Evolutionary conservation across 768 basidiomycete genomes (phyloP), one percentile per base, ranked within the genome.

Genomic region (Lactifluus volemus): DNA sequence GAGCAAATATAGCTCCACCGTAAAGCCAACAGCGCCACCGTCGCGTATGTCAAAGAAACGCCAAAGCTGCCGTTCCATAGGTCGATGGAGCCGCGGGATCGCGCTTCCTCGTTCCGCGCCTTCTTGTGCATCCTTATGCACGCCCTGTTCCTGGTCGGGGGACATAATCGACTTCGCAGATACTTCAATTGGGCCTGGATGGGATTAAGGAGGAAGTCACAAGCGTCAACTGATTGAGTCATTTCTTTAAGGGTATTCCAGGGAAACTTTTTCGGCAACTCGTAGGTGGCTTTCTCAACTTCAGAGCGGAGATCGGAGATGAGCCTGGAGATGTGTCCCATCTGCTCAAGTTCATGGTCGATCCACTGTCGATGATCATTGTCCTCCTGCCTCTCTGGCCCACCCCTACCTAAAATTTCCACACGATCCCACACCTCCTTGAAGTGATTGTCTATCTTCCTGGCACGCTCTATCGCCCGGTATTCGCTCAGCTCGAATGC

Each of bases 391-490:
- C 25, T 25, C 25, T 25, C 25, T 25, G 25, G 1, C 25, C 25
- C 25, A 25, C 25, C 25, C 25, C 25, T 25, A 25, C 25, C 25
- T 25, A 25, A 25, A 25, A 2, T 25, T 25, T 25, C 25, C 25
- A 2, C 25, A 25, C 25, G 9, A 34, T 11, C n/a, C 60, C 56
- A 65, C 6, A 55, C 60, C 9, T 15, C 44, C 34, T 29, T 29
- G 17, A 61, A 47, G 41, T 21, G 45, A 30, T 51, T 38, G 56
- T 65, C 63, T 5, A 65, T 48, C 42, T 51, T n/a, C 42, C 25
- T 47, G 29, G 63, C 52, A 6, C 54, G 60, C 38, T 9, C 29
- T 2, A 25, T 19, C n/a, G 47, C 55, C n/a, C 19, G 21, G 7
- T 61, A 29, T 39, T 55, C 60, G 14, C 19, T n/a, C 15, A 50